Evolutionary conservation across 192 early-diverging fungal genomes (phyloP), one percentile per base, ranked within the genome.

Genomic region (Globomyces pollinis-pini): DNA sequence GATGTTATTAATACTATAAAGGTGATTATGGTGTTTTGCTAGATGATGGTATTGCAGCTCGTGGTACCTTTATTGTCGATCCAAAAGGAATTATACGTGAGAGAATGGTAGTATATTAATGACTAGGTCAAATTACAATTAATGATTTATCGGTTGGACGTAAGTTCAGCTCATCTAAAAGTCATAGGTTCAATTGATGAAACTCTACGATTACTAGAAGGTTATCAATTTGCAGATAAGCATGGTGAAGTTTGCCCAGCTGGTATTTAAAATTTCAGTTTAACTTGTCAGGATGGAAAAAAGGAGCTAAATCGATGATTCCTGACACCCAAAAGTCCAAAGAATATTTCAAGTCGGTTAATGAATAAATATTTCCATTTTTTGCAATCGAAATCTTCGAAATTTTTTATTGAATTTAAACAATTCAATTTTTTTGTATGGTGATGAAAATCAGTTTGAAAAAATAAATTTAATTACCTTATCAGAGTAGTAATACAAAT

Each of bases 231-330:
- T 55, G 65, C 74, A 31, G 83, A 78, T 42, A 56, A 75, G 43
- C 75, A 85, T 49, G 83, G 83, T 28, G 81, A 65, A 58, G 81
- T 83, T 1, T 83, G 81, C 65, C 81, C 81, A 8, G 71, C 69
- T 33, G n/a, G n/a, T n/a, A n/a, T n/a, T n/a, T n/a, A n/a, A n/a
- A 66, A 66, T 64, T 83, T 74, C 75, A 54, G 69, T 59, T 15
- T 58, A 66, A 16, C 47, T 21, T 64, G n/a, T 24, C 63, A 21
- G 32, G 2, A 11, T 54, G 50, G 28, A 45, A 18, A 8, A 66
- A 67, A 53, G 68, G 71, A 29, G 65, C 61, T 20, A 74, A 73
- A 57, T 68, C 77, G 20, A 82, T 82, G 68, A 72, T 65, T 21
- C 54, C 69, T 20, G 68, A 76, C 61, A 67, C 71, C 38, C 38